Evolutionary conservation across 768 basidiomycete species (phyloP).

Genomic region (Mycena filopes): DNA sequence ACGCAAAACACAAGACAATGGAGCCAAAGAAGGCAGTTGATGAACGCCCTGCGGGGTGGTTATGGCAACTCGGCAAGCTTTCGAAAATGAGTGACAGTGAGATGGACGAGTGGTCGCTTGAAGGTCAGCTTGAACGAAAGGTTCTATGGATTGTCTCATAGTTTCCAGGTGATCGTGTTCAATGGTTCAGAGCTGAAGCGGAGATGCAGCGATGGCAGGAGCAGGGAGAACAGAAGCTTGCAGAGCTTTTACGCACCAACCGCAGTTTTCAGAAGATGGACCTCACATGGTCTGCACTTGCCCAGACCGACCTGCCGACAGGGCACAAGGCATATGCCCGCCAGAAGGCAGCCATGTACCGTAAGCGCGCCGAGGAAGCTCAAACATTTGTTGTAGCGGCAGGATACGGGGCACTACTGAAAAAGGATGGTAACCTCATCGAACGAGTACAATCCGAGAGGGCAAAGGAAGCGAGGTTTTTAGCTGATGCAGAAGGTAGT

Average conservation of each 20-base stretch:
- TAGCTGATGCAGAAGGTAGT: too few relatives aligned
- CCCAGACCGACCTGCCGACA: not conserved
- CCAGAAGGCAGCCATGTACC: constrained; percentile 5
- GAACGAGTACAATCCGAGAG: too few relatives aligned
- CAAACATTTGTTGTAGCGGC: not conserved
- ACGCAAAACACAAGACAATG: too few relatives aligned
- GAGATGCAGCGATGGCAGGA: constrained; percentile 7
- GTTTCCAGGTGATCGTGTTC: constrained; percentile 8
- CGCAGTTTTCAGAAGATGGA: not conserved
- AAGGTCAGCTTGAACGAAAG: not conserved
- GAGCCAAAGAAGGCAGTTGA: not conserved
- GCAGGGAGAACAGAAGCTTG: not conserved
- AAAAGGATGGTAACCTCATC: not conserved
- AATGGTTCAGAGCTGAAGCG: not conserved
- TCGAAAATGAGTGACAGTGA: constrained; percentile 1
- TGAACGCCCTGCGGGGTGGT: constrained; percentile 1
- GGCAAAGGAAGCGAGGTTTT: too few relatives aligned
- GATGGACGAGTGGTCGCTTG: constrained; percentile 7
- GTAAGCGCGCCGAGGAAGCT: not conserved
- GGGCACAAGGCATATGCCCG: not conserved
- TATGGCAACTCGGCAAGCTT: constrained; percentile 3
- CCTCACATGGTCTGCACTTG: not conserved
- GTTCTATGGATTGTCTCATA: too few relatives aligned
- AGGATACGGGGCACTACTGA: not conserved
- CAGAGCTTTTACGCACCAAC: not conserved